phyloP scores from a whole-genome alignment of 2,329 filamentous ascomycete genomes.

The Coniosporium tulheliwenetii region DNA sequence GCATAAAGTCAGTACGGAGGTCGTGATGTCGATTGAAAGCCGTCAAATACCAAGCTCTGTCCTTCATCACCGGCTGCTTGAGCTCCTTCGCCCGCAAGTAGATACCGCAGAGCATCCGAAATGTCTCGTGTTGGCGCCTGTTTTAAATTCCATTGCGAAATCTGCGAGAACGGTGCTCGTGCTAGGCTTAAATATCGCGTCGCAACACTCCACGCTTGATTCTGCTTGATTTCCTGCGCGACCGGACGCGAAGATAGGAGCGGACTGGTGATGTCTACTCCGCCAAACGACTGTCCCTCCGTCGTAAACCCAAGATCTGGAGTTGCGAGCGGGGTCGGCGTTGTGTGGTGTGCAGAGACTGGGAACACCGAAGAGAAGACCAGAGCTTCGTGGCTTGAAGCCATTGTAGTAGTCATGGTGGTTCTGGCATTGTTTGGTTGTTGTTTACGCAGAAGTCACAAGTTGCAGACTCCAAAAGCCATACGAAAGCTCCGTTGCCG shows the following conservation, averaged over 20 bases:
- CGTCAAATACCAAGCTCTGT: slow-evolving; percentile 23
- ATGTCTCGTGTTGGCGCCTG: slow-evolving; percentile 10
- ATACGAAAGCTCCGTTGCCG: neutral
- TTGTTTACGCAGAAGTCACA: too few species aligned
- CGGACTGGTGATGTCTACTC: slow-evolving; percentile 6
- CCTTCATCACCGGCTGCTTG: slow-evolving; percentile 19
- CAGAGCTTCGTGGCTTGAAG: neutral
- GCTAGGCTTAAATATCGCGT: slow-evolving; percentile 22
- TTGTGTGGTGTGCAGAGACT: slow-evolving; percentile 22
- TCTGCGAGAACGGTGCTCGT: slow-evolving; percentile 4
- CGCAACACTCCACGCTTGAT: slow-evolving; percentile 29
- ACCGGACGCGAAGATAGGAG: slow-evolving; percentile 6
- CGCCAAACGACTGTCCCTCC: slow-evolving; percentile 23
- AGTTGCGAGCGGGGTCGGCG: slow-evolving; percentile 27
- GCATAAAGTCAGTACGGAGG: neutral
- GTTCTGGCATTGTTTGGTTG: too few species aligned
- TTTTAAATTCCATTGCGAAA: slow-evolving; percentile 6
- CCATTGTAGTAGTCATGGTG: neutral
- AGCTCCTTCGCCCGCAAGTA: slow-evolving; percentile 18
- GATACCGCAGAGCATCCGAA: slow-evolving; percentile 18
- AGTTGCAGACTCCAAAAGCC: too few species aligned
- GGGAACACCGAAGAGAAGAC: slow-evolving; percentile 31
- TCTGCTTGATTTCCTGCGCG: slow-evolving; percentile 18
- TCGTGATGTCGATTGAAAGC: too few species aligned
- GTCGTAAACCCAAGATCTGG: slow-evolving; percentile 24